Conservation (phyloP, 2,329 filamentous ascomycete genomes). For the Aspergillus awamori region DNA sequence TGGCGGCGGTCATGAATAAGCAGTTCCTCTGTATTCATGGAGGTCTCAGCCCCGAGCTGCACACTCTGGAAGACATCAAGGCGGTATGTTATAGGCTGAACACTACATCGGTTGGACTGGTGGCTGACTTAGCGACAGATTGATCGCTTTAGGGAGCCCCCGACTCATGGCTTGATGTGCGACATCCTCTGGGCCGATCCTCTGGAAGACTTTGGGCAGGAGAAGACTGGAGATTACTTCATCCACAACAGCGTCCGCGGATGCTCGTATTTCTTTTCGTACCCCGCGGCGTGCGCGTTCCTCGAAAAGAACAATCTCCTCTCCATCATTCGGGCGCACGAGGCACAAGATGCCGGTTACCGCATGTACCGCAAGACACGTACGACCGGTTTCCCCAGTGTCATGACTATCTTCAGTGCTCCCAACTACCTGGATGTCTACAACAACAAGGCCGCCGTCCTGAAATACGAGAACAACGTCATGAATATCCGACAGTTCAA, state of each 20-base stretch:
- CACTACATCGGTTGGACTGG: neutral
- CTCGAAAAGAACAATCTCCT: slow-evolving; percentile 98
- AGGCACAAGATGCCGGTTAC: slow-evolving; percentile 97
- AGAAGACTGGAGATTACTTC: slow-evolving; percentile 97
- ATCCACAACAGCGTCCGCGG: slow-evolving; percentile 97
- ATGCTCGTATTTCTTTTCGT: slow-evolving; percentile 99
- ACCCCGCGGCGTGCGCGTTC: slow-evolving; percentile 94
- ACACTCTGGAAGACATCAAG: slow-evolving; percentile 92
- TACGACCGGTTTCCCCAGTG: slow-evolving; percentile 96
- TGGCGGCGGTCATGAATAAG: slow-evolving; percentile 99
- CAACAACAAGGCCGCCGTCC: slow-evolving; percentile 98
- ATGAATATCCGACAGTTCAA: slow-evolving; percentile 99
- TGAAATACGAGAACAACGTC: slow-evolving; percentile 99
- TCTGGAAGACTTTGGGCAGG: slow-evolving; percentile 96
- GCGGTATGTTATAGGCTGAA: slow-evolving; percentile 61
- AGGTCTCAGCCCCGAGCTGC: slow-evolving; percentile 90
- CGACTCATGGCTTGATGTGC: slow-evolving; percentile 97
- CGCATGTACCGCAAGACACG: slow-evolving; percentile 99
- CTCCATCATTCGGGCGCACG: slow-evolving; percentile 95
- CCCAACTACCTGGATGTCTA: slow-evolving; percentile 99
- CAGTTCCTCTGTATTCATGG: slow-evolving; percentile 99
- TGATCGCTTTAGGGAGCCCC: slow-evolving; percentile 95
- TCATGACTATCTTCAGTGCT: slow-evolving; percentile 99
- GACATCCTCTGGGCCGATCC: slow-evolving; percentile 99
- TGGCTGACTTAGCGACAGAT: slow-evolving; percentile 61